These are phyloP conservation scores for Simmondsia chinensis DNA, from an alignment of 148 eudicot genomes.

Conservation along the genomic window DNA sequence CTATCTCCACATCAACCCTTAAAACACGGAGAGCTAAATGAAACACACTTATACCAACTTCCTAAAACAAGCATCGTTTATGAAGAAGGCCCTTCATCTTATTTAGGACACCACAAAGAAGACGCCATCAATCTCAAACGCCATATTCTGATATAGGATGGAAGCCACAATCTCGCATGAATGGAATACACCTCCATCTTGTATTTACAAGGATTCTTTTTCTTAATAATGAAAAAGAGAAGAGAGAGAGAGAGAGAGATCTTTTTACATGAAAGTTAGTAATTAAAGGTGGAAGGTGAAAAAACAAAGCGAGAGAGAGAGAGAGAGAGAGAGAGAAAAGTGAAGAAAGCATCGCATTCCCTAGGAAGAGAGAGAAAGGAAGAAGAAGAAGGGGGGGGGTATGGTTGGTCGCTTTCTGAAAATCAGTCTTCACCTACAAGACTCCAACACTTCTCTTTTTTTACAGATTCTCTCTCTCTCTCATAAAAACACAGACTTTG, in stretches of 20 bases:
- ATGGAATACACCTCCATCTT: too few relatives aligned
- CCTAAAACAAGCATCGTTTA: too few relatives aligned
- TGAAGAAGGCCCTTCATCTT: too few relatives aligned
- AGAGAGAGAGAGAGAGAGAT: neutral
- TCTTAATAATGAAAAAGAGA: too few relatives aligned
- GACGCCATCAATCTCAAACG: too few relatives aligned
- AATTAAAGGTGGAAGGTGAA: constrained; percentile 13
- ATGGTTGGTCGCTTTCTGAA: constrained; percentile 42
- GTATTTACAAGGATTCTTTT: too few relatives aligned
- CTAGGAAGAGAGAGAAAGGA: constrained; percentile 3
- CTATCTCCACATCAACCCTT: too few relatives aligned
- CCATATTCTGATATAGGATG: too few relatives aligned
- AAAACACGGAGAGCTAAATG: too few relatives aligned
- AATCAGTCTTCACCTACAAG: constrained; percentile 52
- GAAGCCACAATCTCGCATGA: too few relatives aligned
- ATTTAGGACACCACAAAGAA: too few relatives aligned
- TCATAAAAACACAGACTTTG: neutral
- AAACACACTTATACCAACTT: too few relatives aligned
- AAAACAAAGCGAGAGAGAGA: constrained; percentile 11
- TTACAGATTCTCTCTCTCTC: constrained; percentile 27
- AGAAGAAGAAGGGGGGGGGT: constrained; percentile 11
- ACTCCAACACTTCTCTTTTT: constrained; percentile 56
- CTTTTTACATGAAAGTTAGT: constrained; percentile 21
- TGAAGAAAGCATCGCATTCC: constrained; percentile 16
- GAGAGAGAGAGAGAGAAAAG: constrained; percentile 1